Base-by-base conservation (phyloP, 1,284 basidiomycete genomes). In the Exobasidium rhododendri region DNA sequence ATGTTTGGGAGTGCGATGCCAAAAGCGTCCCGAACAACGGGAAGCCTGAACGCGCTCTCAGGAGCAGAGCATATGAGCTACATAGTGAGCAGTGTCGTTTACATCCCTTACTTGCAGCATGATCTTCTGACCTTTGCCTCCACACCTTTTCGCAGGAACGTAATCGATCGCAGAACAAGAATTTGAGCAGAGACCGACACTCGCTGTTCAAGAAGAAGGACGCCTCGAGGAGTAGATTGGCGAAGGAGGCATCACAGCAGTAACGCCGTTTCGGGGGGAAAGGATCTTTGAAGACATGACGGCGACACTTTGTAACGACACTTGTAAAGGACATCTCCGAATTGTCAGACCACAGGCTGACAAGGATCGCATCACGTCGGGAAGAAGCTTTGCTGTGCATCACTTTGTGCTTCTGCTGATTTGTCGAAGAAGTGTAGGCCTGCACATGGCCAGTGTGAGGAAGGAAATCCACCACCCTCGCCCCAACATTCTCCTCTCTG, bases 21-120 rank as follows among this genome's bases (percentile, higher is more conserved):
- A 11, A 71, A 67, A 52, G 77, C 78, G 24, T 45, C 70, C 46
- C 61, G 79, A 20, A 71, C 74, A 17, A 77, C 76, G 4, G 78
- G 78, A 28, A 78, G 70, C 43, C 61, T 80, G 54, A 77, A 78
- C 53, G 77, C 78, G 0, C 64, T 80, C 2, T 77, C 75, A 58
- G 79, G 79, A 26, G 79, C 75, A 1, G 73, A 80, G 65, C 74
- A 77, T 60, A 80, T 80, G 79, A 75, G 75, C 56, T 80, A 80
- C 61, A 77, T 79, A 47, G 35, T 66, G 58, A 43, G 58, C 56
- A 50, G 32, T 30, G 10, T 7, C 7, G n/a, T 32, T 32, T 29
- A 28, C 59, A n/a, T 50, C n/a, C 29, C 45, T 47, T 32, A 32
- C 13, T 26, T 44, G 22, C 11, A 56, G 58, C 53, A 47, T 26